Evolutionary conservation across 2,329 filamentous ascomycete genomes (phyloP), one percentile per base, ranked within the genome.

Genomic region (Didymella sp.): DNA sequence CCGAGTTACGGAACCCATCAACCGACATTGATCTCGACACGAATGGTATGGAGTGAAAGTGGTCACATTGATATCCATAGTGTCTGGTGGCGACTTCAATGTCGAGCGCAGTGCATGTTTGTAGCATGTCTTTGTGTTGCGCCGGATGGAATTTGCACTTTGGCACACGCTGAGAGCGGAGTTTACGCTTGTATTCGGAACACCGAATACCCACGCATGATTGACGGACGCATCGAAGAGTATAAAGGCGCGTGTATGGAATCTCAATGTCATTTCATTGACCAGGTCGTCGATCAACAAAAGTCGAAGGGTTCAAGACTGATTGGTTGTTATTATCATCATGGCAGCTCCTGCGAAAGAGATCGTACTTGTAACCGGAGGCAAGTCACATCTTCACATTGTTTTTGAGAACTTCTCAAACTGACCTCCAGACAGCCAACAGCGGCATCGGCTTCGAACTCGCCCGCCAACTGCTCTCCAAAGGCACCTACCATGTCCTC

Each of bases 391-490:
- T n/a, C 2, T 8, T 2, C 21, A 4, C 30, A 17, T 22, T 22
- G 21, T 25, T 12, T 21, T 19, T 12, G 15, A 19, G 6, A 2
- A 17, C 17, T 11, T 15, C 17, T 2, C n/a, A 35, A 12, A 48
- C 38, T 48, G 15, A 54, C 13, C 9, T 0, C 8, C 6, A 13
- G 21, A 9, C 30, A 55, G 51, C 51, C 19, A 84, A 80, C 61
- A 76, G 75, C 50, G 82, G 82, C 49, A 81, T 84, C 24, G 82
- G 82, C 27, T 78, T 77, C 56, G 80, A 81, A 53, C 74, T 80
- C 9, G 77, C 76, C 6, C 71, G 74, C 47, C 69, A 76, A 33
- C 72, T 78, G 2, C 73, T 80, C 8, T 62, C 75, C 3, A 63
- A 73, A 33, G 69, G 67, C 72, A 65, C 61, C n/a, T 77, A 78